Evolutionary conservation across 78 protist species (phyloP), one percentile per base, ranked within the genome.

Genomic region (Emiliania huxleyi): DNA sequence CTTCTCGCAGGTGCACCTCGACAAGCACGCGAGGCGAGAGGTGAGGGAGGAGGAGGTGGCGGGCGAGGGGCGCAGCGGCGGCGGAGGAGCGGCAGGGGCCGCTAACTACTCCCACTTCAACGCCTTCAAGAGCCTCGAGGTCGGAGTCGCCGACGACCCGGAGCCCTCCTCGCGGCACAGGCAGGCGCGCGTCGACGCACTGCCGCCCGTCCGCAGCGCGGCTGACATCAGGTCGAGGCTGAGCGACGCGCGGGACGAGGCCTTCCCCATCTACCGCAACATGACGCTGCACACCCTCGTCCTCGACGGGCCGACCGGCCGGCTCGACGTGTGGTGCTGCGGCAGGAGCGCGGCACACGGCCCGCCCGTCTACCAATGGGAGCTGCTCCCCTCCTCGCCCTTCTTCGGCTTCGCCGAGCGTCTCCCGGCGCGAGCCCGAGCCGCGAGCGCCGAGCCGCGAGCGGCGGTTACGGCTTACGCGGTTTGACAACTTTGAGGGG

Each of bases 291-390:
- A 2, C 25, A 77, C 48, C 45, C 4, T 77, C 26, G 44, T 77
- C 18, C 87, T 77, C 38, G 44, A 40, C 23, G 87, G 48, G 46
- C 4, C 15, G 42, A 21, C 40, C 3, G 40, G 87, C 29, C 42
- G 6, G 46, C 87, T 77, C 19, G 45, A 40, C 87, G 45, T 77
- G 87, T 77, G 87, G 87, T 69, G 75, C n/a, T 52, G 62, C 62
- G 62, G 62, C 62, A n/a, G n/a, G n/a, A n/a, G n/a, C n/a, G n/a
- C n/a, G n/a, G n/a, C n/a, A n/a, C n/a, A n/a, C n/a, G n/a, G n/a
- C n/a, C n/a, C n/a, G n/a, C n/a, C n/a, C n/a, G n/a, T n/a, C n/a
- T n/a, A n/a, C n/a, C n/a, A n/a, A n/a, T n/a, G n/a, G n/a, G n/a
- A n/a, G n/a, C n/a, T n/a, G n/a, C n/a, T n/a, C n/a, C n/a, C n/a